Evolutionary conservation across 176 grass and related monocot genomes (phyloP), one percentile per base, ranked within the genome.

Genomic region (Thalia dealbata): DNA sequence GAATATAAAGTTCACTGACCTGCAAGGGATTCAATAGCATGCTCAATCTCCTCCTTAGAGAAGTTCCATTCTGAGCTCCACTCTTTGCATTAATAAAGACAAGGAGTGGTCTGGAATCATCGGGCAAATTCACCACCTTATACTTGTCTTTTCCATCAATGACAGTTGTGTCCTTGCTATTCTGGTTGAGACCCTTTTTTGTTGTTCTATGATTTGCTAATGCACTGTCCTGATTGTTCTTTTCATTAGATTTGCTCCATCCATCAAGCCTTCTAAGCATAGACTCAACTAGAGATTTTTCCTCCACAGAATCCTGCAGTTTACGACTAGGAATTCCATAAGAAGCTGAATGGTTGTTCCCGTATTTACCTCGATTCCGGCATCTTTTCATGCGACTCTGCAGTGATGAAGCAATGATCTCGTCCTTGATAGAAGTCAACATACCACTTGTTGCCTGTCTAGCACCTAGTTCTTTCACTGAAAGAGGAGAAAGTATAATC

Each of bases 31-130:
- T 96, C 65, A 96, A 67, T 60, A 96, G 58, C 80, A 87, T 86
- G 80, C 92, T 90, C 48, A 96, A 73, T 80, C 83, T 96, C 86
- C 86, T 96, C 76, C 82, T 87, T 65, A 96, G 80, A 88, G 88
- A 89, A 63, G 65, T 52, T n/a, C 92, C 89, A 76, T 90, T 76
- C 71, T 55, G 82, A 6, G 81, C 89, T 84, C 92, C 92, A 73
- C 92, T 96, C 78, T 86, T 96, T 73, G 78, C 73, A n/a, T 96
- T 96, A 71, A 96, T 90, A 82, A 96, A 96, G 84, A 96, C 89
- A 77, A 92, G 89, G 69, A 96, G 78, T 71, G 92, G 92, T 50
- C 80, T 87, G 3, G 61, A 88, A 90, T 92, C 84, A 51, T 82
- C 84, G 1, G 80, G 76, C 82, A 92, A 84, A 72, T 90, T 74